A percentile compares a stretch with the other conserved stretches of the same genome.
phyloP scores from a whole-genome alignment of 2,329 filamentous ascomycete species.

The Colletotrichum sublineola region DNA sequence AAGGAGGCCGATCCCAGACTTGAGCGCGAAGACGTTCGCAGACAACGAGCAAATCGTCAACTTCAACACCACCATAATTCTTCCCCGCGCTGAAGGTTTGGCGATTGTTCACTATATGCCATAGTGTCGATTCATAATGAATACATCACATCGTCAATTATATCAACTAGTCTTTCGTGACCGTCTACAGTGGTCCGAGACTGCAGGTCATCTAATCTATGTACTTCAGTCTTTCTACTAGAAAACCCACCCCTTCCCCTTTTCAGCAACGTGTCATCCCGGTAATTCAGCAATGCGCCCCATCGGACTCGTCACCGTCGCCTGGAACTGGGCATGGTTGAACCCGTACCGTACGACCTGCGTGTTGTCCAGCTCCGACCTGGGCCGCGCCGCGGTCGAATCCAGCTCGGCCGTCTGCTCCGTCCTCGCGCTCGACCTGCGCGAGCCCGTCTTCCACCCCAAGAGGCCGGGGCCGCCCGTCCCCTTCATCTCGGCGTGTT shows the following conservation, averaged over 20 bases:
- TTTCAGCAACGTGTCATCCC: not conserved
- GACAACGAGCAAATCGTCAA: no score
- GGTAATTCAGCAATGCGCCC: not conserved
- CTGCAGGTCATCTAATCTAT: not conserved
- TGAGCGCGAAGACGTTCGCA: no score
- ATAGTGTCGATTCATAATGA: not conserved
- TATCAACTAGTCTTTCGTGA: not conserved
- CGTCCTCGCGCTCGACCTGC: not conserved
- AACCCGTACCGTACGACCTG: not conserved
- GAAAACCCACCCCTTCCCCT: not conserved
- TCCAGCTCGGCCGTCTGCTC: not conserved
- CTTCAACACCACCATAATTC: no score
- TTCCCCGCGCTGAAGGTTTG: not conserved
- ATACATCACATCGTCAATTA: not conserved
- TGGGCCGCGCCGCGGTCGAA: not conserved
- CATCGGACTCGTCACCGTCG: not conserved
- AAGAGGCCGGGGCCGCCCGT: not conserved
- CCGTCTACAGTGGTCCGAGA: not conserved
- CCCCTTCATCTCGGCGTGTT: not conserved
- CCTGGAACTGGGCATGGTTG: not conserved
- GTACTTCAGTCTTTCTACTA: not conserved
- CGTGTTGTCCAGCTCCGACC: slow-evolving; percentile 6
- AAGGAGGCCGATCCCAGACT: no score
- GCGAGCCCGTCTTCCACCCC: not conserved
- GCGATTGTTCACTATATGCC: not conserved